Conservation (phyloP, 129 eudicot species). For the Centrapalus pauciflorus region DNA sequence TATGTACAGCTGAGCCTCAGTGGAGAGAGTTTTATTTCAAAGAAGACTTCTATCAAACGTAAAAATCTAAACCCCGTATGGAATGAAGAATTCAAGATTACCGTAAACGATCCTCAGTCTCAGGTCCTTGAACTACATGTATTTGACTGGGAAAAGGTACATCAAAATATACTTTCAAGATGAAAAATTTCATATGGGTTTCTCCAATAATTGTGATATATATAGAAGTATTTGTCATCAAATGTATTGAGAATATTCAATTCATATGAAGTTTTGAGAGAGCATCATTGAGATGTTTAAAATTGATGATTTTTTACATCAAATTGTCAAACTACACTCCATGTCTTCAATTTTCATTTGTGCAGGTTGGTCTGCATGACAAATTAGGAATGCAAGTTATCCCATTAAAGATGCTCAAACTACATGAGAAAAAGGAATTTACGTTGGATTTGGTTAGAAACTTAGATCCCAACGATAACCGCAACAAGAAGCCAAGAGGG, state of each 20-base stretch:
- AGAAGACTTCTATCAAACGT: slow-evolving; percentile 44
- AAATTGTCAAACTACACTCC: background rate
- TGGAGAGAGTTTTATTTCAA: slow-evolving; percentile 52
- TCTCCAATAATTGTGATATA: too few relatives aligned
- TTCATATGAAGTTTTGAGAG: too few relatives aligned
- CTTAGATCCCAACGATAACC: slow-evolving; percentile 35
- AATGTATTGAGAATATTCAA: too few relatives aligned
- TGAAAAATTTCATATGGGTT: too few relatives aligned
- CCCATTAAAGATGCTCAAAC: slow-evolving; percentile 47
- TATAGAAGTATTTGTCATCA: too few relatives aligned
- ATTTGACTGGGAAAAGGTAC: slow-evolving; percentile 69
- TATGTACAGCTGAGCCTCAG: slow-evolving; percentile 52
- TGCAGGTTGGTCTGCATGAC: slow-evolving; percentile 53
- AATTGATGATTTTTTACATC: background rate
- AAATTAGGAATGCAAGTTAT: slow-evolving; percentile 61
- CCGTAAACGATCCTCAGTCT: slow-evolving; percentile 50
- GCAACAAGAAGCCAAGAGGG: slow-evolving; percentile 59
- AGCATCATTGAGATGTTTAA: too few relatives aligned
- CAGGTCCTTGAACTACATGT: slow-evolving; percentile 57
- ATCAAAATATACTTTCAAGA: slow-evolving; percentile 1
- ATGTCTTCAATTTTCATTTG: background rate
- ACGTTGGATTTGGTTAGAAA: slow-evolving; percentile 43
- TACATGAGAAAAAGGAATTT: slow-evolving; percentile 44
- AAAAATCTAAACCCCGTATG: slow-evolving; percentile 59
- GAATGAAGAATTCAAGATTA: slow-evolving; percentile 60